Percentiles rank a stretch among this genome's conserved stretches.
Conservation (phyloP, 768 basidiomycete species). For the Pholiota microspora region DNA sequence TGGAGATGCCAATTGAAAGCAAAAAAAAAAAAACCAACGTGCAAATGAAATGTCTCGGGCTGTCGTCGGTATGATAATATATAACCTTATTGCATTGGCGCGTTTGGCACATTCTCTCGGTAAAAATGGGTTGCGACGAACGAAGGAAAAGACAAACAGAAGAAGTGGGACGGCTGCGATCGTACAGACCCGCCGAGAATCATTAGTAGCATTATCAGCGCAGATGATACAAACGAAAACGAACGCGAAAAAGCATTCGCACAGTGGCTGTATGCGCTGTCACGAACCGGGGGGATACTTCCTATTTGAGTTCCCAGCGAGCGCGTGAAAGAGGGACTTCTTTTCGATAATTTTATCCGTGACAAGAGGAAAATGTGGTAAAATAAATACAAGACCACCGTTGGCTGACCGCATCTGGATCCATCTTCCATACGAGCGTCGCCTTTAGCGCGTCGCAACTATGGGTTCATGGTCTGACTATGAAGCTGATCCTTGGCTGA, state of each 20-base stretch:
- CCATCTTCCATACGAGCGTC: not conserved
- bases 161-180: not conserved
- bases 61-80: not conserved
- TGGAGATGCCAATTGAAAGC: not conserved
- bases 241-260: not conserved
- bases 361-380: not conserved
- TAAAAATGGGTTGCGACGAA: not conserved
- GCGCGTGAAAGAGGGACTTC: not conserved
- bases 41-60: not conserved
- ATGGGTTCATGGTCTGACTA: not conserved
- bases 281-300: not conserved
- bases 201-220: not conserved
- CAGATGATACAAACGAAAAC: not conserved
- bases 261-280: not conserved
- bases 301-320: not conserved
- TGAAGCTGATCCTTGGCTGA: not conserved
- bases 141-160: not conserved
- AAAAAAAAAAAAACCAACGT: not conserved
- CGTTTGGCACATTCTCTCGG: not conserved
- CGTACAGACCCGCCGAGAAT: not conserved
- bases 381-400: not conserved
- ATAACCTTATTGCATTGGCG: not conserved
- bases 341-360: not conserved
- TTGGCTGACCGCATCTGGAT: not conserved
- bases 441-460: not conserved